These are phyloP conservation scores for Penicillium sp. DNA, from an alignment of 2,329 filamentous ascomycete species.

Conservation along the genomic window DNA sequence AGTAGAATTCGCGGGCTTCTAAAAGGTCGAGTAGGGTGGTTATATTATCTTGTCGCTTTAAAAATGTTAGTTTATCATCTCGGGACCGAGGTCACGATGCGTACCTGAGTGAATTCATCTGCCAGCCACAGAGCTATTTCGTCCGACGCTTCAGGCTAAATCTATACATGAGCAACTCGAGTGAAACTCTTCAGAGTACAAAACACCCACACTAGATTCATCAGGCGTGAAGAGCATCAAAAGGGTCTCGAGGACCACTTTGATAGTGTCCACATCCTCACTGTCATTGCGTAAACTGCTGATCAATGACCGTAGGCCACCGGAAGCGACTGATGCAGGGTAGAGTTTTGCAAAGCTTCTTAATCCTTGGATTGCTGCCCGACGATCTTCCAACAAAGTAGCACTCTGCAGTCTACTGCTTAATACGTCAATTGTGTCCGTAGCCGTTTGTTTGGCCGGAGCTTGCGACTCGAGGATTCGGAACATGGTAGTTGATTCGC, in stretches of 20 bases:
- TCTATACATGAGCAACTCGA: slow-evolving; percentile 23
- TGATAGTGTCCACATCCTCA: slow-evolving; percentile 94
- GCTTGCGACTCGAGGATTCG: slow-evolving; percentile 67
- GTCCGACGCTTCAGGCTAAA: slow-evolving; percentile 84
- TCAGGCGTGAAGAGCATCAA: slow-evolving; percentile 84
- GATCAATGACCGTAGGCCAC: slow-evolving; percentile 85
- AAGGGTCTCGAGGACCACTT: slow-evolving; percentile 90
- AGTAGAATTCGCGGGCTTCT: slow-evolving; percentile 84
- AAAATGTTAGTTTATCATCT: slow-evolving; percentile 50
- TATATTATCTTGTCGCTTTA: slow-evolving; percentile 87
- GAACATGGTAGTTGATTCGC: slow-evolving; percentile 46
- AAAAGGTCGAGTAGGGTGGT: slow-evolving; percentile 85
- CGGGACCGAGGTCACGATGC: slow-evolving; percentile 20
- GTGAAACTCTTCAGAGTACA: not conserved
- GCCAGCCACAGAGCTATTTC: slow-evolving; percentile 95
- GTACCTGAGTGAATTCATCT: slow-evolving; percentile 91
- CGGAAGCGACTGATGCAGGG: slow-evolving; percentile 91
- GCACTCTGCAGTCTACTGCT: slow-evolving; percentile 84
- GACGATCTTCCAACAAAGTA: slow-evolving; percentile 88
- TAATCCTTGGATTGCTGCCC: slow-evolving; percentile 87
- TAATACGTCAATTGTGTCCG: slow-evolving; percentile 88
- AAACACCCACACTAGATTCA: slow-evolving; percentile 55
- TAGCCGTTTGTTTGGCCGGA: slow-evolving; percentile 92
- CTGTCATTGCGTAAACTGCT: slow-evolving; percentile 80
- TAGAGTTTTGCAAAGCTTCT: slow-evolving; percentile 96